Evolutionary conservation across 2,329 filamentous ascomycete genomes (phyloP).

Genomic region (Eurotiales sp.): DNA sequence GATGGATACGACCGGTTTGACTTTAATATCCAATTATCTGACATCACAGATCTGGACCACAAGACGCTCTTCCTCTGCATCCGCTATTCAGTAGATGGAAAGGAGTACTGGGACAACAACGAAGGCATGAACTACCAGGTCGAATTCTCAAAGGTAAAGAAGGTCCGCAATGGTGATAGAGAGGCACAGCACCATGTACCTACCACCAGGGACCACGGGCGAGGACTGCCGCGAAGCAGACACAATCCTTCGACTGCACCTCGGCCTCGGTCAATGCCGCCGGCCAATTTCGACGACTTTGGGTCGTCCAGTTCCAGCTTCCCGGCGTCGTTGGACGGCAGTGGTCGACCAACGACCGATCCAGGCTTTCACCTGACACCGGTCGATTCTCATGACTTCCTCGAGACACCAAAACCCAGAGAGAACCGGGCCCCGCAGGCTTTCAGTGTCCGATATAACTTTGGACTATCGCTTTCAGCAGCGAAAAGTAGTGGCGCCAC

Average conservation of each 20-base stretch:
- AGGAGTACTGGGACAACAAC: constrained; percentile 97
- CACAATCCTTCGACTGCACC: constrained; percentile 49
- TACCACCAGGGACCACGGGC: constrained; percentile 48
- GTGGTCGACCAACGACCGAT: constrained; percentile 57
- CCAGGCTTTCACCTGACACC: constrained; percentile 67
- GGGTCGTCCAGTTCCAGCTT: constrained; percentile 54
- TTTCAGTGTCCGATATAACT: constrained; percentile 93
- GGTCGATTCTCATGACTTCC: constrained; percentile 61
- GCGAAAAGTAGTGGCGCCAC: constrained; percentile 64
- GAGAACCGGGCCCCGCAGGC: constrained; percentile 58
- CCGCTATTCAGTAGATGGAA: constrained; percentile 76
- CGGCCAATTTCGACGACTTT: constrained; percentile 65
- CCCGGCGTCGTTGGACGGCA: constrained; percentile 54
- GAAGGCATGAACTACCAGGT: constrained; percentile 82
- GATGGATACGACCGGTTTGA: constrained; percentile 82
- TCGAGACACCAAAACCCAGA: constrained; percentile 51
- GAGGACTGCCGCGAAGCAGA: constrained; percentile 65
- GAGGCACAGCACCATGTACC: constrained; percentile 37
- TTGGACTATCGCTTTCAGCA: constrained; percentile 82
- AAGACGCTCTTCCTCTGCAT: constrained; percentile 93
- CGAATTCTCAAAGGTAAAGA: constrained; percentile 79
- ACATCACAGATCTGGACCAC: constrained; percentile 83
- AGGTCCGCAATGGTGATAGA: constrained; percentile 49
- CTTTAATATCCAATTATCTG: constrained; percentile 89
- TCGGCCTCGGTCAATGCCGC: constrained; percentile 49